Conservation (phyloP, 75 land plant genomes). For the Gnetum montanum region DNA sequence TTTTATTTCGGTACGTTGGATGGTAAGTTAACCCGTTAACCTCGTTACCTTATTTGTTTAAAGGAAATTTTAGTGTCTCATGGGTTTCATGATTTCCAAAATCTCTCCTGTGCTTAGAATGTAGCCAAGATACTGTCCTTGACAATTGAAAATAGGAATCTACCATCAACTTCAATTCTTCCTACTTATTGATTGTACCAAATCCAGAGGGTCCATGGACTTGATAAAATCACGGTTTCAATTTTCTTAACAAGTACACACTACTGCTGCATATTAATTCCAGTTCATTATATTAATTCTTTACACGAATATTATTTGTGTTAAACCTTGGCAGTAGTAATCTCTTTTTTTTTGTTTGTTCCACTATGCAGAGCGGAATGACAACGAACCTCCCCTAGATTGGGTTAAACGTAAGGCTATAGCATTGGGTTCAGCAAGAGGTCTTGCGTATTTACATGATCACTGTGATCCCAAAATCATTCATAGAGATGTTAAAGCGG, state of each 20-base stretch:
- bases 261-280: neutral
- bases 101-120: too few species aligned
- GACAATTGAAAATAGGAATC: too few species aligned
- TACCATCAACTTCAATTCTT: too few species aligned
- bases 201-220: neutral
- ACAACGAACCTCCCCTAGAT: constrained; percentile 49
- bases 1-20: too few species aligned
- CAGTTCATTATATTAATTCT: neutral
- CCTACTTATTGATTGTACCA: too few species aligned
- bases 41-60: too few species aligned
- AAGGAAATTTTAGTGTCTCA: too few species aligned
- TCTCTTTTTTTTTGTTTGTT: neutral
- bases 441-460: constrained; percentile 82
- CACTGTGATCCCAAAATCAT: constrained; percentile 90
- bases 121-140: too few species aligned
- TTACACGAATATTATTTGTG: neutral
- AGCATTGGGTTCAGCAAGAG: constrained; percentile 79
- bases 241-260: neutral
- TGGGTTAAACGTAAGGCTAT: constrained; percentile 70
- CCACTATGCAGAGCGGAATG: constrained; percentile 41
- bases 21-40: too few species aligned
- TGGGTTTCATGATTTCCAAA: too few species aligned
- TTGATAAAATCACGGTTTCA: neutral
- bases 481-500: constrained; percentile 85
- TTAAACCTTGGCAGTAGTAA: neutral